These are phyloP conservation scores for Sphaerulina populicola DNA, from an alignment of 2,329 filamentous ascomycete species.

Conservation along the genomic window DNA sequence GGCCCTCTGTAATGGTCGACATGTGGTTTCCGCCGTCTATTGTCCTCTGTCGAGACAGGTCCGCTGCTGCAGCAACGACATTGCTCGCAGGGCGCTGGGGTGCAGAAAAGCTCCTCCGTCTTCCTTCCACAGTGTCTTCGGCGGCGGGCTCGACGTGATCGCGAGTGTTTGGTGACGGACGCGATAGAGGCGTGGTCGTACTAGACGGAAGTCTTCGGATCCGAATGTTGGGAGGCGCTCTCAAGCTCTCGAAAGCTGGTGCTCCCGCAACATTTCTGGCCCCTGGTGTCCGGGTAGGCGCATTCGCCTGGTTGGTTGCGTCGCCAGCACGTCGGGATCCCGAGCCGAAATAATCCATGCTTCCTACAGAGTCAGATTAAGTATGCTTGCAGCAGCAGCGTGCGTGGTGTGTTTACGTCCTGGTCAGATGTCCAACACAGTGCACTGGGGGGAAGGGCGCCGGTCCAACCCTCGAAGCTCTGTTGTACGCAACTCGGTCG, in stretches of 20 bases:
- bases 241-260: slow-evolving; percentile 26
- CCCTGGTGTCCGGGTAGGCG: slow-evolving; percentile 15
- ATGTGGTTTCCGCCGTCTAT: slow-evolving; percentile 20
- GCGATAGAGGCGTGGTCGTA: slow-evolving; percentile 7
- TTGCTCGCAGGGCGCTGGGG: slow-evolving; percentile 23
- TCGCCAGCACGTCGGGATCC: slow-evolving; percentile 15
- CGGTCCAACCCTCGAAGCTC: too few relatives aligned
- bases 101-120: slow-evolving; percentile 29
- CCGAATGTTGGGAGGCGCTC: slow-evolving; percentile 29
- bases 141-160: slow-evolving; percentile 5
- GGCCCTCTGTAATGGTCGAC: slow-evolving; percentile 27
- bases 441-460: too few relatives aligned
- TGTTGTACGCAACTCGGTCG: too few relatives aligned
- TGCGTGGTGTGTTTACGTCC: too few relatives aligned
- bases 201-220: slow-evolving; percentile 27
- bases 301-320: slow-evolving; percentile 13
- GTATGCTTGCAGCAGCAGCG: neutral
- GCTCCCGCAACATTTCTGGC: slow-evolving; percentile 17
- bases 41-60: slow-evolving; percentile 24
- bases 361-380: neutral
- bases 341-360: slow-evolving; percentile 27
- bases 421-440: neutral
- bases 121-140: slow-evolving; percentile 18
- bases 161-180: slow-evolving; percentile 16
- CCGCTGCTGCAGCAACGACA: slow-evolving; percentile 12